Conservation (phyloP, 2,329 filamentous ascomycete genomes). For the Hypomyces perniciosus region DNA sequence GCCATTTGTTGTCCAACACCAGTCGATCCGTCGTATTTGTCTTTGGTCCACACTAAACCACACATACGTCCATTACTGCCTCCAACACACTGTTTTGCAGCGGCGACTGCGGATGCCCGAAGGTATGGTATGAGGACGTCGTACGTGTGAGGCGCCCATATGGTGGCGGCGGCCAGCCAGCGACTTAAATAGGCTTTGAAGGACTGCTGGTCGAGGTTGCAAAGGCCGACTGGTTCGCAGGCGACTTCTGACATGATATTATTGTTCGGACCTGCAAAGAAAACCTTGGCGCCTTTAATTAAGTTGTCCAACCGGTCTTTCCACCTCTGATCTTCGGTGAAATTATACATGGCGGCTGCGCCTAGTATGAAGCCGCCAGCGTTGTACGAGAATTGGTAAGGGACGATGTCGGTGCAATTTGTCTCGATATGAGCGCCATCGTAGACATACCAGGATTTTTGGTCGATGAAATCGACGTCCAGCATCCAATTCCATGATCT, state of each 20-base stretch:
- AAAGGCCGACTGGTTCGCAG: conserved; percentile 56
- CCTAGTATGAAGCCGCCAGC: conserved; percentile 60
- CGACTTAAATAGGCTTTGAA: conserved; percentile 59
- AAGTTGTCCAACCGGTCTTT: conserved; percentile 51
- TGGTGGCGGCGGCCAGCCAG: conserved; percentile 56
- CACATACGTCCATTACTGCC: conserved; percentile 53
- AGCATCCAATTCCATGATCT: conserved; percentile 66
- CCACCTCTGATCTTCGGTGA: conserved; percentile 49
- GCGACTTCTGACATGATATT: conserved; percentile 60
- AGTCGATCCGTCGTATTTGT: conserved; percentile 50
- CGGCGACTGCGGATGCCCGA: conserved; percentile 49
- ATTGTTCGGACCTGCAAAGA: conserved; percentile 47
- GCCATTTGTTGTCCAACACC: conserved; percentile 69
- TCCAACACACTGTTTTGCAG: conserved; percentile 51
- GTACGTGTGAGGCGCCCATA: conserved; percentile 57
- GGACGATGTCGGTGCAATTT: conserved; percentile 53
- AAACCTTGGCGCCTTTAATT: conserved; percentile 46
- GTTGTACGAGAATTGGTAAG: conserved; percentile 66
- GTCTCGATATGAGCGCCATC: conserved; percentile 53
- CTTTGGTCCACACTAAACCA: conserved; percentile 53
- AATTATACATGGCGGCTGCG: conserved; percentile 63
- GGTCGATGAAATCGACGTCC: conserved; percentile 50
- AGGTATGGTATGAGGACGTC: conserved; percentile 48
- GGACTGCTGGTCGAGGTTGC: conserved; percentile 56
- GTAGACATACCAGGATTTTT: conserved; percentile 51